phyloP scores from a whole-genome alignment of 2,329 filamentous ascomycete species.

The Epichloe festucae region DNA sequence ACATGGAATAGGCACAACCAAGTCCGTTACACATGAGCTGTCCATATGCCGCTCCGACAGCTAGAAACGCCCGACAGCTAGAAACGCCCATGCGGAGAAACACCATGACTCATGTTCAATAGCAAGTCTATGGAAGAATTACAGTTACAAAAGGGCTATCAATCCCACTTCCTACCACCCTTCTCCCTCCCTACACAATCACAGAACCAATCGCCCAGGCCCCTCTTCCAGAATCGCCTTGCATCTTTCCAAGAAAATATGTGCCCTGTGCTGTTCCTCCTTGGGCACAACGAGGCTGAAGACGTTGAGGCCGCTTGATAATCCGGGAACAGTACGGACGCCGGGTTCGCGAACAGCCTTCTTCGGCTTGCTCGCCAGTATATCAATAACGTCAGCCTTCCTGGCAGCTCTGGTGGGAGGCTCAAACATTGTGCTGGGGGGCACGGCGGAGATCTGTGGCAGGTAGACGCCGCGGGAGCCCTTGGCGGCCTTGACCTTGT shows the following conservation, averaged over 20 bases:
- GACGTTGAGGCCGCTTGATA: constrained; percentile 52
- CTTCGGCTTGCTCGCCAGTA: constrained; percentile 37
- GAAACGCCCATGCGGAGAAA: neutral
- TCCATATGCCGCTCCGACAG: no score
- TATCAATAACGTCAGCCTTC: constrained; percentile 65
- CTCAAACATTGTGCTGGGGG: constrained; percentile 28
- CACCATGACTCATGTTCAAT: neutral
- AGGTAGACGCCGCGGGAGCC: constrained; percentile 50
- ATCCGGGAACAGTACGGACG: constrained; percentile 26
- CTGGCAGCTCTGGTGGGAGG: constrained; percentile 18
- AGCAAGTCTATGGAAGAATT: neutral
- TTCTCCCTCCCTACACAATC: constrained; percentile 11
- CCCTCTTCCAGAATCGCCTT: constrained; percentile 74
- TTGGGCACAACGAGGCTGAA: constrained; percentile 72
- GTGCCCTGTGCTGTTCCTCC: constrained; percentile 70
- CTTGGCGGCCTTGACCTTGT: constrained; percentile 31
- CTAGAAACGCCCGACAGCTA: no score
- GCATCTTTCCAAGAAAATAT: constrained; percentile 71
- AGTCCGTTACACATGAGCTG: no score
- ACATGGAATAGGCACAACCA: no score
- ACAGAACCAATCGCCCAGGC: constrained; percentile 60
- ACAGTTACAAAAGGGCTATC: neutral
- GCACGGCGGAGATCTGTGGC: constrained; percentile 54
- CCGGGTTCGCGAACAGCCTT: constrained; percentile 13
- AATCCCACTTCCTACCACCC: neutral